A percentile compares a stretch with the other conserved stretches of the same genome.
Conservation (phyloP, 2,329 filamentous ascomycete species). For the Chrysoporthe cubensis region DNA sequence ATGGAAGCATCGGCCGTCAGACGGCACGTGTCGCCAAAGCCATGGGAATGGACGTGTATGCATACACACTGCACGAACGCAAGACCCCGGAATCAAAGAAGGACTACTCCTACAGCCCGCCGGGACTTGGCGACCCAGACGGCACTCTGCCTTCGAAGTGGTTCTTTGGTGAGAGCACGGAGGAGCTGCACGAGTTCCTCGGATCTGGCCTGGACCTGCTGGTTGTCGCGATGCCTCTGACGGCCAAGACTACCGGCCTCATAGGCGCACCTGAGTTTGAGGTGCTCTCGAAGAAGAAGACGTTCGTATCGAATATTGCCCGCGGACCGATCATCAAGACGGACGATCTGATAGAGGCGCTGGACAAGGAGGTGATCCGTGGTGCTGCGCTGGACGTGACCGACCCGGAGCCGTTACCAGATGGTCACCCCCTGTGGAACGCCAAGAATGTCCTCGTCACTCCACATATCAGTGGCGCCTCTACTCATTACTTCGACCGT, state of each 20-base stretch:
- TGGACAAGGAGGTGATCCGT: constrained; percentile 50
- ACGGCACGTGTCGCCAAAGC: constrained; percentile 61
- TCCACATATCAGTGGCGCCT: constrained; percentile 52
- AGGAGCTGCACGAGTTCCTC: constrained; percentile 55
- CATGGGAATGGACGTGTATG: constrained; percentile 73
- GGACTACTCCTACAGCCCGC: constrained; percentile 70
- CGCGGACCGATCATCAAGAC: constrained; percentile 58
- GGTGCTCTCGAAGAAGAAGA: constrained; percentile 49
- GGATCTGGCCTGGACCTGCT: constrained; percentile 55
- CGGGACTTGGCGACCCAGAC: constrained; percentile 62
- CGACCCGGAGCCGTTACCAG: constrained; percentile 76
- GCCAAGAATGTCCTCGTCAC: constrained; percentile 70
- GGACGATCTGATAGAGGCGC: constrained; percentile 63
- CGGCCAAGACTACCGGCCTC: constrained; percentile 50
- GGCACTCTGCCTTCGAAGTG: constrained; percentile 54
- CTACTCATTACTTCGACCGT: constrained; percentile 45
- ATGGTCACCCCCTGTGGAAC: constrained; percentile 70
- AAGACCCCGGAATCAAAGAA: constrained; percentile 65
- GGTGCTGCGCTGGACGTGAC: constrained; percentile 80
- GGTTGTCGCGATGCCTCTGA: constrained; percentile 56
- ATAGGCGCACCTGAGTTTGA: constrained; percentile 56
- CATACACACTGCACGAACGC: constrained; percentile 74
- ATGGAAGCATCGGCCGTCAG: constrained; percentile 59
- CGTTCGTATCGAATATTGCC: constrained; percentile 73
- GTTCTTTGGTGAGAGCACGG: constrained; percentile 51